Conservation (phyloP, 2,329 filamentous ascomycete species). For the Alternaria triticimaculans region DNA sequence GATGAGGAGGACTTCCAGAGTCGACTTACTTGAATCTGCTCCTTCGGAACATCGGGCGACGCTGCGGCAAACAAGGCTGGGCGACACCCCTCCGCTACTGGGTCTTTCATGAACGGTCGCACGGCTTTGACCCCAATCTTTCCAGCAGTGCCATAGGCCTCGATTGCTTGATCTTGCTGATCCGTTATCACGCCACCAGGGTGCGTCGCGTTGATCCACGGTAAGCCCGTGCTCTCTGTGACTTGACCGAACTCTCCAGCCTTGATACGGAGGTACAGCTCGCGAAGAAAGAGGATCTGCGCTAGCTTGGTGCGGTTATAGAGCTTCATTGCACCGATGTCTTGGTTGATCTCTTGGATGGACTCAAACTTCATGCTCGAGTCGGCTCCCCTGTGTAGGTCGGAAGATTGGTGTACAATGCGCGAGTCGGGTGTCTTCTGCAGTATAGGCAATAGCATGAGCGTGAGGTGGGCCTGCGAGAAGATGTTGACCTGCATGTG, state of each 20-base stretch:
- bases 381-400: conserved; percentile 54
- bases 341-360: conserved; percentile 57
- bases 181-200: conserved; percentile 58
- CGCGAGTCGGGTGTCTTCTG: conserved; percentile 54
- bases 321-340: conserved; percentile 57
- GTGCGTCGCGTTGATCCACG: conserved; percentile 59
- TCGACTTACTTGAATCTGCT: conserved; percentile 45
- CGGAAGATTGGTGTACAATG: conserved; percentile 58
- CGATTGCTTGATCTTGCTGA: conserved; percentile 57
- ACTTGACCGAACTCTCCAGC: conserved; percentile 36
- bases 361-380: conserved; percentile 51
- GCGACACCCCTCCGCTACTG: conserved; percentile 56
- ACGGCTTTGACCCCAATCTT: conserved; percentile 54
- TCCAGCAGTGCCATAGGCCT: conserved; percentile 57
- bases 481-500: conserved; percentile 61
- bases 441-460: conserved; percentile 55
- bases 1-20: background rate
- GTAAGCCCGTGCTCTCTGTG: conserved; percentile 46
- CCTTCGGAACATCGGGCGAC: conserved; percentile 51
- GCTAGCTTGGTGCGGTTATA: conserved; percentile 60
- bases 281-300: conserved; percentile 55
- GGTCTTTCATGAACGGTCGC: conserved; percentile 59
- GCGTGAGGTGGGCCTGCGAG: conserved; percentile 58
- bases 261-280: conserved; percentile 49
- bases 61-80: conserved; percentile 58